Conservation (phyloP, 73 alveolate genomes). For the Loxodes magnus region DNA sequence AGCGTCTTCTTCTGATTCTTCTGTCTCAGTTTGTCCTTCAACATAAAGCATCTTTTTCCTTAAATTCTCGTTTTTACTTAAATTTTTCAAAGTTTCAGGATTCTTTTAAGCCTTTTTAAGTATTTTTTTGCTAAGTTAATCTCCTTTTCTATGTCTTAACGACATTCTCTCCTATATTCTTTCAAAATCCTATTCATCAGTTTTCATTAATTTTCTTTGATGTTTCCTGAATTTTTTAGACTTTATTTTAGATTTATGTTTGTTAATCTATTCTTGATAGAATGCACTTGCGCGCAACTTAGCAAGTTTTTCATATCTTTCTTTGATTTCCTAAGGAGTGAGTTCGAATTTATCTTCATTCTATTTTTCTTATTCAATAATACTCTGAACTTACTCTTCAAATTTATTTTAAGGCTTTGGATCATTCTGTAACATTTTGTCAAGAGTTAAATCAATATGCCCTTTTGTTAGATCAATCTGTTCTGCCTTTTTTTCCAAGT, state of each 20-base stretch:
- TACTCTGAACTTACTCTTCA: not conserved
- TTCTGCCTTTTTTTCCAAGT: not conserved
- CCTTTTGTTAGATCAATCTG: conserved; percentile 7
- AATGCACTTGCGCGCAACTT: not conserved
- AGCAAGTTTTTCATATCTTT: not conserved
- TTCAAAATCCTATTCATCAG: not conserved
- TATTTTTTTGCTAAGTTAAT: not conserved
- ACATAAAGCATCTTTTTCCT: too few species aligned
- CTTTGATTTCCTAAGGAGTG: too few species aligned
- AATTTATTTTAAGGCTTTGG: not conserved
- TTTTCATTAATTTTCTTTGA: not conserved
- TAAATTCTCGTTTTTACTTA: too few species aligned
- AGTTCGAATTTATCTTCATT: not conserved
- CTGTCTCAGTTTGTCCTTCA: too few species aligned
- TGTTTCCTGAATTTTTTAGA: conserved; percentile 11
- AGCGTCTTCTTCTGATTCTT: too few species aligned
- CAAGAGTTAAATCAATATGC: not conserved
- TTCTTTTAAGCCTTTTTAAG: not conserved
- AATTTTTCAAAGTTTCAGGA: not conserved
- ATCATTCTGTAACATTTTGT: not conserved
- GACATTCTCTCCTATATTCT: conserved; percentile 2
- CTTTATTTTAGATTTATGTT: conserved; percentile 6
- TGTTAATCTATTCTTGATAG: conserved; percentile 10
- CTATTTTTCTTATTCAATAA: not conserved
- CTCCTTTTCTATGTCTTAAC: not conserved